These are phyloP conservation scores for Hirsutella rhossiliensis DNA, from an alignment of 2,329 filamentous ascomycete species.

Conservation along the genomic window DNA sequence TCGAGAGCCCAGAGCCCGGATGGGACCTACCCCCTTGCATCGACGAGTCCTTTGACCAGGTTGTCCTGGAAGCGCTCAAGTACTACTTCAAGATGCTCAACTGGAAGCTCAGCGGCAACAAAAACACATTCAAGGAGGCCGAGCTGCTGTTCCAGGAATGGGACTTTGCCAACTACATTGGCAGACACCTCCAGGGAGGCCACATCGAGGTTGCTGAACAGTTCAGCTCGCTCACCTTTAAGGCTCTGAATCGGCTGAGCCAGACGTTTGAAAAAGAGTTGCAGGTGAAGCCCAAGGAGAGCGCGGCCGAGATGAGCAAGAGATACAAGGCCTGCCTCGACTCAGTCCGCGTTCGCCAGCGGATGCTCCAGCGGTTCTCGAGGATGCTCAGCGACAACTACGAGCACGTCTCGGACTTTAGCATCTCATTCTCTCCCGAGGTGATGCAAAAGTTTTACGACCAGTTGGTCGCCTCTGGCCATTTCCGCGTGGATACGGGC, in stretches of 20 bases:
- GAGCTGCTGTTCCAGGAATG: constrained; percentile 96
- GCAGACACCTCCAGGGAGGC: constrained; percentile 79
- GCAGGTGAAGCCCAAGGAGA: constrained; percentile 72
- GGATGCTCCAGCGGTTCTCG: constrained; percentile 93
- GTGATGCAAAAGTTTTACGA: constrained; percentile 68
- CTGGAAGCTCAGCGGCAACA: constrained; percentile 94
- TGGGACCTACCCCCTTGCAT: constrained; percentile 96
- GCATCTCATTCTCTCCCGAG: constrained; percentile 58
- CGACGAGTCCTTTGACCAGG: constrained; percentile 88
- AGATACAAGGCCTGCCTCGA: constrained; percentile 92
- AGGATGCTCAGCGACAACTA: constrained; percentile 85
- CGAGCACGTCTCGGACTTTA: constrained; percentile 93
- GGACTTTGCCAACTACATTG: constrained; percentile 93
- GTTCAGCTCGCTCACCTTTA: constrained; percentile 87
- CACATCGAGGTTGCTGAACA: constrained; percentile 97
- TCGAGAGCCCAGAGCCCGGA: constrained; percentile 76
- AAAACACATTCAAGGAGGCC: constrained; percentile 98
- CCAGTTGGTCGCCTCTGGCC: constrained; percentile 66
- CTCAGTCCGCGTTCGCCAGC: constrained; percentile 87
- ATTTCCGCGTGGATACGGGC: constrained; percentile 72
- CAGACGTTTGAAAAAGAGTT: constrained; percentile 87
- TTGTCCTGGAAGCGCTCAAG: constrained; percentile 83
- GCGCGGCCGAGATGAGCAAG: constrained; percentile 82
- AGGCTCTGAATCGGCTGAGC: constrained; percentile 78
- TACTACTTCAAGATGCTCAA: constrained; percentile 99